Evolutionary conservation across 1,284 basidiomycete species (phyloP).

Genomic region (Austroboletus rostrupii): DNA sequence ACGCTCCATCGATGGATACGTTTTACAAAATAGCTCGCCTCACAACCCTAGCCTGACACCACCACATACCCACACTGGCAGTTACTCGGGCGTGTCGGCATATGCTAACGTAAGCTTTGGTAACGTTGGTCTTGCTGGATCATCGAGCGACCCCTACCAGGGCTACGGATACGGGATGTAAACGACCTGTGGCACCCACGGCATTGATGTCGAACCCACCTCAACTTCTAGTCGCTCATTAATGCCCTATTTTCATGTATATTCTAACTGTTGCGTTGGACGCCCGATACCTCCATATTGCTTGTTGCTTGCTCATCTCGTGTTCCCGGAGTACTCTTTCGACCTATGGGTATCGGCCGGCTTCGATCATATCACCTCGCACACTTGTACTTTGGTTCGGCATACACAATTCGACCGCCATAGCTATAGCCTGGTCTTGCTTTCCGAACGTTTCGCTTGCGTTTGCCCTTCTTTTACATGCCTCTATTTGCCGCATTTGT

Average conservation of each 20-base stretch:
- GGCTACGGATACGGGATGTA: conserved; percentile 78
- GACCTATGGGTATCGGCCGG: conserved; percentile 32
- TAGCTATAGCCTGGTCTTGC: conserved; percentile 43
- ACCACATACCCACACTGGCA: conserved; percentile 48
- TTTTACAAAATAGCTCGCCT: conserved; percentile 64
- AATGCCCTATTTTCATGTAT: conserved; percentile 38
- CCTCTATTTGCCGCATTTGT: conserved; percentile 52
- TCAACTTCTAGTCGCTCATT: conserved; percentile 24
- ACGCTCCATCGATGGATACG: conserved; percentile 73
- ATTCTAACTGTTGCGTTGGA: conserved; percentile 30
- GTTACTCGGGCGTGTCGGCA: conserved; percentile 50
- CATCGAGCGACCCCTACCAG: conserved; percentile 71
- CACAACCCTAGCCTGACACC: conserved; percentile 59
- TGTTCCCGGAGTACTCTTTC: conserved; percentile 31
- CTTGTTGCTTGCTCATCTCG: conserved; percentile 32
- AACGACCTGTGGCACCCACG: conserved; percentile 14
- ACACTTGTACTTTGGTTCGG: conserved; percentile 69
- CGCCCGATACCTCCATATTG: conserved; percentile 33
- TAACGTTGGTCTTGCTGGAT: conserved; percentile 48
- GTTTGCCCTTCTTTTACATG: conserved; percentile 33
- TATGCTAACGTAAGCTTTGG: conserved; percentile 56
- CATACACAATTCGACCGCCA: conserved; percentile 41
- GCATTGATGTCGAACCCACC: conserved; percentile 6
- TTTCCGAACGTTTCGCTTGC: conserved; percentile 41
- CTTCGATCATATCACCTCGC: conserved; percentile 46